These are phyloP conservation scores for Phalaenopsis aphrodite DNA, from an alignment of 106 monocot genomes.

Conservation along the genomic window DNA sequence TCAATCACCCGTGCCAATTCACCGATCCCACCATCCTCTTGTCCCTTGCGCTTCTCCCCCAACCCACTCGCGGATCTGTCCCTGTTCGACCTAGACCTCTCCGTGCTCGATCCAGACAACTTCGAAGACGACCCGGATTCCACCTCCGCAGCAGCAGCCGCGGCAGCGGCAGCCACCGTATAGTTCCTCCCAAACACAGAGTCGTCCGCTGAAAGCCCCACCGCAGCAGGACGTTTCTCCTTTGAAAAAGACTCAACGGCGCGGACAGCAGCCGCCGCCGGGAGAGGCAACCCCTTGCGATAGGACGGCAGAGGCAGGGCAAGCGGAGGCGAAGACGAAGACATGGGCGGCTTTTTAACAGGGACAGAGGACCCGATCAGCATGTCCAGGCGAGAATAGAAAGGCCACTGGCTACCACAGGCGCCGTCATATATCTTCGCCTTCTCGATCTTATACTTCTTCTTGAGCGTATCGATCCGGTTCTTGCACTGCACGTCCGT, in stretches of 20 bases:
- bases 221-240: not conserved
- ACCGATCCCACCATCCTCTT: constrained; percentile 38
- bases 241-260: constrained; percentile 2
- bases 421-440: constrained; percentile 26
- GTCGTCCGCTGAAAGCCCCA: constrained; percentile 3
- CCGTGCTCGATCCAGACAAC: constrained; percentile 21
- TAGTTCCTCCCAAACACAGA: constrained; percentile 12
- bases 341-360: not conserved
- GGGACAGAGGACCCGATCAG: constrained; percentile 39
- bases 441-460: constrained; percentile 85
- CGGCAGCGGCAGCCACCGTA: constrained; percentile 25
- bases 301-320: not conserved
- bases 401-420: constrained; percentile 41
- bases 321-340: not conserved
- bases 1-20: constrained; percentile 57
- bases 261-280: constrained; percentile 3
- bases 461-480: constrained; percentile 90
- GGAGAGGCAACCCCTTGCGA: constrained; percentile 3
- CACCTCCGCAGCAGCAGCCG: constrained; percentile 23
- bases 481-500: constrained; percentile 92
- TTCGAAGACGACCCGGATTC: constrained; percentile 27
- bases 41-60: constrained; percentile 18
- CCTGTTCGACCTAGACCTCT: constrained; percentile 12
- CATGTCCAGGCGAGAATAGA: constrained; percentile 50
- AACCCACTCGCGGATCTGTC: constrained; percentile 10